Percentiles rank a stretch among this genome's conserved stretches.
phyloP scores from a whole-genome alignment of 2,329 filamentous ascomycete species.

The Pseudogymnoascus sp. region DNA sequence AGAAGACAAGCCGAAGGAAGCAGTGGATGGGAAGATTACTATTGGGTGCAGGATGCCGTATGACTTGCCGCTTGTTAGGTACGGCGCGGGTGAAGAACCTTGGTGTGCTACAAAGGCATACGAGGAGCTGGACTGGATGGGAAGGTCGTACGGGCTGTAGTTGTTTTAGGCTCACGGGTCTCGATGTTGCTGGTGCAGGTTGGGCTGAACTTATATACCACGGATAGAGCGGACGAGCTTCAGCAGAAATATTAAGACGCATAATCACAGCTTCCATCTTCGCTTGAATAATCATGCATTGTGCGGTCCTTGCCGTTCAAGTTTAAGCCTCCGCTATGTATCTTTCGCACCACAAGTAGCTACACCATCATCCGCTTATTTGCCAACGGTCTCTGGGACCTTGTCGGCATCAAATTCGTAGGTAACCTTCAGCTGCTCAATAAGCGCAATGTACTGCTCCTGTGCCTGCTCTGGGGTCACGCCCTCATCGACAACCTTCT shows the following conservation, averaged over 20 bases:
- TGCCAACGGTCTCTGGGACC: constrained; percentile 48
- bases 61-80: constrained; percentile 62
- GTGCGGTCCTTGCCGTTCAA: background rate
- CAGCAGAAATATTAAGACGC: background rate
- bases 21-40: constrained; percentile 27
- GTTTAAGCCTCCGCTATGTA: background rate
- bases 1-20: constrained; percentile 42
- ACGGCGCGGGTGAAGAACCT: constrained; percentile 55
- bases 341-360: background rate
- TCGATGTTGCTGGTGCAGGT: background rate
- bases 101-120: constrained; percentile 65
- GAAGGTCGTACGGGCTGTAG: constrained; percentile 20
- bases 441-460: constrained; percentile 64
- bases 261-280: background rate
- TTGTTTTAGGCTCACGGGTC: background rate
- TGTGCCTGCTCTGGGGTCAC: constrained; percentile 59
- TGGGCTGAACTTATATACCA: background rate
- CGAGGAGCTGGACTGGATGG: constrained; percentile 53
- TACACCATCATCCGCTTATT: background rate
- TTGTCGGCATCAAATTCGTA: constrained; percentile 61
- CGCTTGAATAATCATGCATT: background rate
- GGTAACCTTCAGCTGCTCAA: constrained; percentile 62
- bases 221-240: background rate
- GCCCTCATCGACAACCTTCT: constrained; percentile 57
- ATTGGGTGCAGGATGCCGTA: constrained; percentile 79